These are phyloP conservation scores for Isatis tinctoria DNA, from an alignment of 345 rosid genomes.

Conservation along the genomic window DNA sequence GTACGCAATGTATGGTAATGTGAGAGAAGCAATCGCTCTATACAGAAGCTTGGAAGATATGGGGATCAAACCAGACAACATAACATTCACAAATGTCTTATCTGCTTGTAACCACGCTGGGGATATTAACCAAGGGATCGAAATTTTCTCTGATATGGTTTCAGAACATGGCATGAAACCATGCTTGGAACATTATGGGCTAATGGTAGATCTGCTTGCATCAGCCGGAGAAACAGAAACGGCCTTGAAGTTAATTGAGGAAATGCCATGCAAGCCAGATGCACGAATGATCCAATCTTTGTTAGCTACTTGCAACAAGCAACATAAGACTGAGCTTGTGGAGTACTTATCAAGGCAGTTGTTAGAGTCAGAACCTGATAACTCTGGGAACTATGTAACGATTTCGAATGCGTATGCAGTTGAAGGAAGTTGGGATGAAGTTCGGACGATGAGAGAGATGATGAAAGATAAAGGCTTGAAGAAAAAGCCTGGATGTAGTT, in stretches of 20 bases:
- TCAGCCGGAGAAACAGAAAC: conserved; percentile 38
- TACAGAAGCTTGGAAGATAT: conserved; percentile 28
- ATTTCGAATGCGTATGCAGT: conserved; percentile 52
- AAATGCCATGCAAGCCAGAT: conserved; percentile 50
- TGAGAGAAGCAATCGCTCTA: conserved; percentile 36
- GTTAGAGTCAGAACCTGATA: conserved; percentile 40
- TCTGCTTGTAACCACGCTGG: conserved; percentile 44
- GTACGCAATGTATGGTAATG: conserved; percentile 41
- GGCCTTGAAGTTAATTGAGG: conserved; percentile 34
- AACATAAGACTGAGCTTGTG: conserved; percentile 32
- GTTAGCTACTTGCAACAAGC: conserved; percentile 39
- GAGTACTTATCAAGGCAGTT: conserved; percentile 37
- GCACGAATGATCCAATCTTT: conserved; percentile 44
- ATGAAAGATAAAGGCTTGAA: conserved; percentile 52
- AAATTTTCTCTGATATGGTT: conserved; percentile 35
- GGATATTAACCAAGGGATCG: conserved; percentile 38
- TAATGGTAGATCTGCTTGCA: conserved; percentile 43
- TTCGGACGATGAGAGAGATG: conserved; percentile 38
- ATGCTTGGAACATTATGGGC: conserved; percentile 53
- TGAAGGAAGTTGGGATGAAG: conserved; percentile 50
- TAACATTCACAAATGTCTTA: conserved; percentile 46
- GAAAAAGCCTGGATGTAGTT: conserved; percentile 60
- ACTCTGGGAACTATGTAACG: conserved; percentile 50
- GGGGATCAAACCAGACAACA: conserved; percentile 42
- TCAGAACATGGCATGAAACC: conserved; percentile 31